Evolutionary conservation across 495 filamentous ascomycete species (phyloP), one percentile per base, ranked within the genome.

Genomic region (Penicillium crystallinum): DNA sequence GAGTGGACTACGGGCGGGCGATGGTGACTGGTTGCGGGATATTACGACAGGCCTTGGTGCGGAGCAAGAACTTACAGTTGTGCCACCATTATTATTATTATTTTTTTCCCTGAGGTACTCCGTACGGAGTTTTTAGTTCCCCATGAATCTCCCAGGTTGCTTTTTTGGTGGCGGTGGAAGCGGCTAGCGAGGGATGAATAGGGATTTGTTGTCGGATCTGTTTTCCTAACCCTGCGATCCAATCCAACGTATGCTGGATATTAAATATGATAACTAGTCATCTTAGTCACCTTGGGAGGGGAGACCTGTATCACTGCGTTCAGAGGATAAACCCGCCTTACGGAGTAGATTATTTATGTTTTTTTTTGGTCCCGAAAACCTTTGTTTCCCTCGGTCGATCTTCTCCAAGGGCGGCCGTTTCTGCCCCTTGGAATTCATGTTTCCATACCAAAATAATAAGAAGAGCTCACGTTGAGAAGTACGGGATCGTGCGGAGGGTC

Each of bases 21-120:
- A 15, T 33, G 35, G 15, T 49, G 37, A 50, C 29, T 50, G 47
- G 47, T 41, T 33, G 47, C 29, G 47, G 47, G 47, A 41, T 31
- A 50, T 50, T 50, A 50, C 47, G 12, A 41, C 37, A 48, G 31
- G 31, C 39, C 23, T 37, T 48, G 42, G 37, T 51, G 49, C 49
- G 49, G 49, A 52, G 49, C 47, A 49, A 27, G 12, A 11, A 25
- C 21, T 8, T 36, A 30, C 44, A 37, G 45, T 38, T 22, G 42
- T 48, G 33, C 45, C 45, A 48, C 44, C 35, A 38, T 25, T 39
- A 11, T 30, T 36, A 4, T 27, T 30, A 14, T 17, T 34, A 19
- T 47, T 9, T 31, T 31, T 31, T 31, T 27, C 23, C 7, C 7
- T 27, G 19, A 23, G 42, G 34, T 42, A 42, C 12, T n/a, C n/a